Evolutionary conservation across 257 asterid species (phyloP).

Genomic region (Nicotiana otophora): DNA sequence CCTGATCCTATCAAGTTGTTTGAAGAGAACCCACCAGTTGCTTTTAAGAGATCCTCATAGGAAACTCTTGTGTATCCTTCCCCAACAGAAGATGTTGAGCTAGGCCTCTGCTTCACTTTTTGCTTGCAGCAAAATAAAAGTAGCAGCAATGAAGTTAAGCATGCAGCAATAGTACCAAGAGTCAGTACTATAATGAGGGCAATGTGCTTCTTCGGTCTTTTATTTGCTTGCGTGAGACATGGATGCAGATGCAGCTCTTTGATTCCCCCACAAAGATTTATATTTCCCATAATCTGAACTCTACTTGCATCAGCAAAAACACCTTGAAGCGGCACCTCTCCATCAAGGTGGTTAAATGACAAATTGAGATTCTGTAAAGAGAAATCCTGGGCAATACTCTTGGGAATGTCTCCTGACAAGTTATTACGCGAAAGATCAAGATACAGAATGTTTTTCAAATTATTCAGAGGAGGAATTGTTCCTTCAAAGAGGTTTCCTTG

Average conservation of each 20-base stretch:
- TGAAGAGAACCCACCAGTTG: slow-evolving; percentile 37
- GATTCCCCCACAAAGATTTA: slow-evolving; percentile 43
- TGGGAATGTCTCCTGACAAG: slow-evolving; percentile 35
- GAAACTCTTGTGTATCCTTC: slow-evolving; percentile 27
- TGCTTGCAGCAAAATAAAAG: slow-evolving; percentile 18
- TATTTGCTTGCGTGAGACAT: slow-evolving; percentile 23
- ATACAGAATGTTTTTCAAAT: slow-evolving; percentile 22
- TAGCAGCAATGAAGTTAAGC: slow-evolving; percentile 26
- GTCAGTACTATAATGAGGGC: slow-evolving; percentile 15
- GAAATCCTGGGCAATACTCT: slow-evolving; percentile 15
- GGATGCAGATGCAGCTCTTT: slow-evolving; percentile 24
- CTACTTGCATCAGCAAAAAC: slow-evolving; percentile 30
- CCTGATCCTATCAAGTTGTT: slow-evolving; percentile 40
- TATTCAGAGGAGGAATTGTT: slow-evolving; percentile 27
- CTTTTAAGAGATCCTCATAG: slow-evolving; percentile 32
- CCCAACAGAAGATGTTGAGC: slow-evolving; percentile 8
- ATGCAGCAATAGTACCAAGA: slow-evolving; percentile 16
- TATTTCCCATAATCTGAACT: slow-evolving; percentile 27
- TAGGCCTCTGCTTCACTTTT: slow-evolving; percentile 15
- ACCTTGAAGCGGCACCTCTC: slow-evolving; percentile 35
- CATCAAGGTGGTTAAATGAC: slow-evolving; percentile 42
- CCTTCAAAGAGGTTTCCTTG: slow-evolving; percentile 33
- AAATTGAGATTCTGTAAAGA: slow-evolving; percentile 29
- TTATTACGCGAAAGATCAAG: slow-evolving; percentile 39
- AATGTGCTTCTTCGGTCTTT: slow-evolving; percentile 10